phyloP scores from a whole-genome alignment of 306 rosid species.

The Prunus mongolica region DNA sequence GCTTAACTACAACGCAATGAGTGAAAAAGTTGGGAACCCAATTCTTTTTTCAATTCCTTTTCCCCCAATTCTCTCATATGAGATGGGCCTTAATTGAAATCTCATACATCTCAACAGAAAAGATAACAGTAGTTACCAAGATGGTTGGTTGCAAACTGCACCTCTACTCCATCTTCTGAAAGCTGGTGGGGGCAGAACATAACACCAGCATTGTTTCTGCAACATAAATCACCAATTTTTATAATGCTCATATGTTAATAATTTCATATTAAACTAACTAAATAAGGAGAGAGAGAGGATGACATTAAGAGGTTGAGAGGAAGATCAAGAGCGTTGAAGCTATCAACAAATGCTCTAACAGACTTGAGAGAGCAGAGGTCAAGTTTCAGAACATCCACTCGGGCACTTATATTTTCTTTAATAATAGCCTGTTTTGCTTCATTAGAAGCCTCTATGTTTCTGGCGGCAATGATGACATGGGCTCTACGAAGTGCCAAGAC shows the following conservation, averaged over 20 bases:
- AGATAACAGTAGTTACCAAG: constrained; percentile 43
- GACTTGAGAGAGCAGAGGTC: constrained; percentile 70
- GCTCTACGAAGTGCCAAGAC: constrained; percentile 64
- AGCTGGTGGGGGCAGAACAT: constrained; percentile 92
- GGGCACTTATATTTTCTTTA: constrained; percentile 37
- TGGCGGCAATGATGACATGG: constrained; percentile 70
- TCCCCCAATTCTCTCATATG: too few relatives aligned
- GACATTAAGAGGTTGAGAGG: constrained; percentile 90
- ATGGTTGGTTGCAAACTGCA: constrained; percentile 88
- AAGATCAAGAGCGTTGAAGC: constrained; percentile 63
- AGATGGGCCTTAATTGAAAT: not conserved
- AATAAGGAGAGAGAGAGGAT: not conserved
- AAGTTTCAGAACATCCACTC: constrained; percentile 60
- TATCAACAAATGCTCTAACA: constrained; percentile 53
- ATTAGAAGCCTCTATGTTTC: constrained; percentile 69
- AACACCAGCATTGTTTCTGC: constrained; percentile 96
- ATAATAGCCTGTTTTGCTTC: constrained; percentile 59
- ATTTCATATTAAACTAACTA: not conserved
- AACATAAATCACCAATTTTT: constrained; percentile 10
- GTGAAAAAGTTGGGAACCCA: not conserved
- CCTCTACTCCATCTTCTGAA: constrained; percentile 80
- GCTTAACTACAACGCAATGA: not conserved
- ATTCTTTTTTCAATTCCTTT: too few relatives aligned
- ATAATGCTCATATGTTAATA: not conserved
- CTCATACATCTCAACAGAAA: not conserved